Conservation (phyloP, 2,329 filamentous ascomycete genomes). For the Claviceps maximensis region DNA sequence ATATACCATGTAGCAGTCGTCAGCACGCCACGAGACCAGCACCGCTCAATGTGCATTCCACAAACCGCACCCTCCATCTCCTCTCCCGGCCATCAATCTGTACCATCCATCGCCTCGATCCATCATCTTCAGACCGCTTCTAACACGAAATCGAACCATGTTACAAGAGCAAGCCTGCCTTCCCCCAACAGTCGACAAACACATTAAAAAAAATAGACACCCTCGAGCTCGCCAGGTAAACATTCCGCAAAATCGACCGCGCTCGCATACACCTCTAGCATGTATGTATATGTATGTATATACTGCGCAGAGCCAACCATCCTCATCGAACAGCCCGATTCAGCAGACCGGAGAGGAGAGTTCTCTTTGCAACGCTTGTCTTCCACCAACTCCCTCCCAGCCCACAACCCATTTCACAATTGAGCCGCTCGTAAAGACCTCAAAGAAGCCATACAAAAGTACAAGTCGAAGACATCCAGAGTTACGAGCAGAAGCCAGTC, state of each 20-base stretch:
- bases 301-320: neutral
- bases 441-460: constrained; percentile 1
- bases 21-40: constrained; percentile 23
- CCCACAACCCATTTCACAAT: neutral
- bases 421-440: neutral
- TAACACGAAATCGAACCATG: constrained; percentile 13
- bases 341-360: neutral
- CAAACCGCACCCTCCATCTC: constrained; percentile 8
- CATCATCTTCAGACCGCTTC: constrained; percentile 16
- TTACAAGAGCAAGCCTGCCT: constrained; percentile 19
- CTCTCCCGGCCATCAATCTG: constrained; percentile 10
- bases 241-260: neutral
- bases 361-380: neutral
- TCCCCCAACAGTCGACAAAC: constrained; percentile 18
- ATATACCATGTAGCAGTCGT: constrained; percentile 35
- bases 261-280: constrained; percentile 1
- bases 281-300: neutral
- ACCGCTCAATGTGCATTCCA: constrained; percentile 10
- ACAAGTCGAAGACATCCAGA: constrained; percentile 3
- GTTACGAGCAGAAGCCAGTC: neutral
- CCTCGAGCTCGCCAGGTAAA: constrained; percentile 3
- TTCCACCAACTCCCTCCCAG: neutral
- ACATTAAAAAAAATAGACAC: constrained; percentile 14
- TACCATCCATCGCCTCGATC: constrained; percentile 15
- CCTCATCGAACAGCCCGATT: constrained; percentile 6